phyloP scores from a whole-genome alignment of 2,329 filamentous ascomycete genomes.

The Cryphonectria radicalis region DNA sequence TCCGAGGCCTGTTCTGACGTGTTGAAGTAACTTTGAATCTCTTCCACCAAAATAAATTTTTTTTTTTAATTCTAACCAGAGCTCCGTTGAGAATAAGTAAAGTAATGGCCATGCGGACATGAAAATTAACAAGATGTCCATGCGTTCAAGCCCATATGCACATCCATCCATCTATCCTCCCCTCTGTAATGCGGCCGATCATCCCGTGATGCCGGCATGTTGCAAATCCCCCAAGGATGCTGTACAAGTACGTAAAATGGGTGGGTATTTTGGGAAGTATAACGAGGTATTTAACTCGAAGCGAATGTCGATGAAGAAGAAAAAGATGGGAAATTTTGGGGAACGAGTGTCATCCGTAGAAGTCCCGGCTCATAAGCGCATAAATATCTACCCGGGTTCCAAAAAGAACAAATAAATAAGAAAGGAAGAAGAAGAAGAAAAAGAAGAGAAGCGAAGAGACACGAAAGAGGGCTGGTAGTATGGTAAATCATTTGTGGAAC shows the following conservation, averaged over 20 bases:
- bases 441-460: not conserved
- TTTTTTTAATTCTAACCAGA: slow-evolving; percentile 13
- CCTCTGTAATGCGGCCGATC: slow-evolving; percentile 11
- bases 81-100: slow-evolving; percentile 21
- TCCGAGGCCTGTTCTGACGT: slow-evolving; percentile 14
- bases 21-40: slow-evolving; percentile 9
- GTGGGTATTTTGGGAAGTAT: slow-evolving; percentile 17
- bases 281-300: not conserved
- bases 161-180: slow-evolving; percentile 15
- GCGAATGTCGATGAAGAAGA: not conserved
- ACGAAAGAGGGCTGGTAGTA: slow-evolving; percentile 7
- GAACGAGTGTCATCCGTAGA: slow-evolving; percentile 26
- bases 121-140: slow-evolving; percentile 29
- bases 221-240: slow-evolving; percentile 14
- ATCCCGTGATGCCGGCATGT: slow-evolving; percentile 13
- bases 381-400: slow-evolving; percentile 19
- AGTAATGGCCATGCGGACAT: slow-evolving; percentile 24
- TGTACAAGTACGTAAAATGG: slow-evolving; percentile 14
- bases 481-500: slow-evolving; percentile 11
- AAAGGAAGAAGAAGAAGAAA: too few species aligned
- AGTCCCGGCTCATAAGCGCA: slow-evolving; percentile 26
- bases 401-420: not conserved
- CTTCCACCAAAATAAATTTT: slow-evolving; percentile 9
- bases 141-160: slow-evolving; percentile 12
- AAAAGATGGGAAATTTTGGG: slow-evolving; percentile 15